Base-by-base conservation (phyloP, 352 stramenopile genomes). In the Ophiocytium majus region DNA sequence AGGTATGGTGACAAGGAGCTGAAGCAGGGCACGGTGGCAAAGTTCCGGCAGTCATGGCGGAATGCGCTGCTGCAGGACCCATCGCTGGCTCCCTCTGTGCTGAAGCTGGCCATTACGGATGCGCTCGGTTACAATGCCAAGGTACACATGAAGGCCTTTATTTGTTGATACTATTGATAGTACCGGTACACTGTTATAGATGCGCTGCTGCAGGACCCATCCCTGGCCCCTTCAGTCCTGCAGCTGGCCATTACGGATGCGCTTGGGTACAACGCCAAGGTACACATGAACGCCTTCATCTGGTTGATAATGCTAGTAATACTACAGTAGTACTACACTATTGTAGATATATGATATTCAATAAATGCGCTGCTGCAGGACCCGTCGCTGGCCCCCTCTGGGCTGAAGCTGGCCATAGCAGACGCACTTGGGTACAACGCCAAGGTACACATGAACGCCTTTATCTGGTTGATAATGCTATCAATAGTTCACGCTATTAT, bases 11-110 rank as follows among this genome's bases (percentile, higher is more conserved):
- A 91, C 76, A 91, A 91, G 63, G 88, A 91, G 63, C 84, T 91
- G 10, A 91, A 91, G 83, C 91, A 91, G 36, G 88, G 87, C 81
- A 91, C 88, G 10, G 88, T 91, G 28, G 90, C 85, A 78, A 91
- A 91, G 75, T 64, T 91, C 14, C 80, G 86, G 66, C 88, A 91
- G 28, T 34, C 50, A 10, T 84, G 49, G 33, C 50, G 23, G 9
- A 49, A 33, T 9, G 28, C 87, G 82, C 88, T 91, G 49, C 66
- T 91, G 34, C 75, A 88, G 33, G 81, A 91, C 36, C 83, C 84
- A 0, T 71, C 79, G 28, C 36, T 91, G 57, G 88, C 88, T 10
- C 35, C 85, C 14, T 43, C 75, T 14, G 83, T 91, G 34, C 50
- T 91, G 0, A 86, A 88, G 78, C 80, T 91, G 31, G 86, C 88